Base-by-base conservation (phyloP, 345 rosid species). In the Brassica incana region DNA sequence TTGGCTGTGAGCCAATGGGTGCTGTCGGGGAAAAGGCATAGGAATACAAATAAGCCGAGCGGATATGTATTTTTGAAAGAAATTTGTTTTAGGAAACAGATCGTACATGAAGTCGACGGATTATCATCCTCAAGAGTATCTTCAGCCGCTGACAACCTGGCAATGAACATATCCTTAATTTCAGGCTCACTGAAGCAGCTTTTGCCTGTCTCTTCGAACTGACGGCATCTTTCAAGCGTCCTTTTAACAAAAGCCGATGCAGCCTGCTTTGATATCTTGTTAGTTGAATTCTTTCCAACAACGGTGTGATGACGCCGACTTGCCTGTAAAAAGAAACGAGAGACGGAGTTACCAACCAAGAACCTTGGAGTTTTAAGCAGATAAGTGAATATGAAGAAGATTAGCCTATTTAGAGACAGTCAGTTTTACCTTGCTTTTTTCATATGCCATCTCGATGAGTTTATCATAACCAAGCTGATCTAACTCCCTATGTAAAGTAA, bases 181-280 rank as follows among this genome's bases (percentile, higher is more conserved):
- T 83, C 78, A 40, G 93, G 94, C 70, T 91, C 99, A 83, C 85
- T 81, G 77, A 95, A 95, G 86, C 94, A 91, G 87, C 99, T 89
- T 81, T 86, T 88, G 58, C 98, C 97, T 0, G 91, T 84, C 68
- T 85, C 88, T 83, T 95, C 93, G 82, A 80, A 95, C 79, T 84
- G 85, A 78, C 76, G 90, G 79, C 88, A 91, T 65, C 84, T 77
- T 38, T 90, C 87, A 77, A 95, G 85, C 5, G 96, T 89, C 67
- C 87, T 86, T 75, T 81, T 95, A 78, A 89, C 88, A 85, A 90
- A 89, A 77, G 94, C 88, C 58, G 78, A 71, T 33, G 97, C 92
- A 85, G 96, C 89, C 78, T 91, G 97, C 83, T 87, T 92, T 61
- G 93, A 89, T 85, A 88, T 82, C 85, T 88, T 95, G 86, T 75